Evolutionary conservation across 2,329 filamentous ascomycete species (phyloP).

Genomic region (Neopestalotiopsis clavispora): DNA sequence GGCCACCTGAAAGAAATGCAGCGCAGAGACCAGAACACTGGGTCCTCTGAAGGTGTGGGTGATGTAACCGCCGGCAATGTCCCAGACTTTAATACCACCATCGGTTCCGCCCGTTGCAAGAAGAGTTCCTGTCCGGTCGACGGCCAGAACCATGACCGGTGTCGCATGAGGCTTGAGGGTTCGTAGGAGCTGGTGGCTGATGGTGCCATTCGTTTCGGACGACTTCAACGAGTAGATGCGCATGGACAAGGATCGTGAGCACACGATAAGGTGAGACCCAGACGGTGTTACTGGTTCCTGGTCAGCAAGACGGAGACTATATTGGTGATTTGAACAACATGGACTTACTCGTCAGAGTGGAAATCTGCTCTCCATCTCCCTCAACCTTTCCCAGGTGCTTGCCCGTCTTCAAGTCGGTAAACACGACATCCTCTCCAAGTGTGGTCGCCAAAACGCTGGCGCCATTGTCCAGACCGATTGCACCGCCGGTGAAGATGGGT

Average conservation of each 20-base stretch:
- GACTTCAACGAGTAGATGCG: constrained; percentile 79
- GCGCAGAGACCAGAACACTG: constrained; percentile 85
- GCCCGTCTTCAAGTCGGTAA: constrained; percentile 85
- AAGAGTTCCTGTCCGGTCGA: constrained; percentile 86
- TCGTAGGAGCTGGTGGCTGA: constrained; percentile 72
- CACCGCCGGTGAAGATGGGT: constrained; percentile 92
- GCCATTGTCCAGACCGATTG: constrained; percentile 80
- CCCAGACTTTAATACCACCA: constrained; percentile 95
- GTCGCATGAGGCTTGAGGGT: constrained; percentile 89
- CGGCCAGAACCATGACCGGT: constrained; percentile 83
- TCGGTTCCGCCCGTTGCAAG: constrained; percentile 93
- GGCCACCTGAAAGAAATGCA: constrained; percentile 86
- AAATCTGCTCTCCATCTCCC: constrained; percentile 83
- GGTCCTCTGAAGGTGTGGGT: constrained; percentile 96
- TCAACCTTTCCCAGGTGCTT: constrained; percentile 84
- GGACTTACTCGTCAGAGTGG: constrained; percentile 67
- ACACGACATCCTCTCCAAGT: constrained; percentile 87
- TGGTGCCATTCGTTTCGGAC: constrained; percentile 58
- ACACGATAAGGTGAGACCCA: constrained; percentile 85
- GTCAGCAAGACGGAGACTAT: constrained; percentile 25
- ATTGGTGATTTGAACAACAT: background rate
- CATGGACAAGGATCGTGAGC: constrained; percentile 95
- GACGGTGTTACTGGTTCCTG: constrained; percentile 75
- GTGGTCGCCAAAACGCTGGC: constrained; percentile 85
- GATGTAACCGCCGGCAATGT: constrained; percentile 85